Evolutionary conservation across 2,329 filamentous ascomycete genomes (phyloP).

Genomic region (Sarocladiaceae sp.): DNA sequence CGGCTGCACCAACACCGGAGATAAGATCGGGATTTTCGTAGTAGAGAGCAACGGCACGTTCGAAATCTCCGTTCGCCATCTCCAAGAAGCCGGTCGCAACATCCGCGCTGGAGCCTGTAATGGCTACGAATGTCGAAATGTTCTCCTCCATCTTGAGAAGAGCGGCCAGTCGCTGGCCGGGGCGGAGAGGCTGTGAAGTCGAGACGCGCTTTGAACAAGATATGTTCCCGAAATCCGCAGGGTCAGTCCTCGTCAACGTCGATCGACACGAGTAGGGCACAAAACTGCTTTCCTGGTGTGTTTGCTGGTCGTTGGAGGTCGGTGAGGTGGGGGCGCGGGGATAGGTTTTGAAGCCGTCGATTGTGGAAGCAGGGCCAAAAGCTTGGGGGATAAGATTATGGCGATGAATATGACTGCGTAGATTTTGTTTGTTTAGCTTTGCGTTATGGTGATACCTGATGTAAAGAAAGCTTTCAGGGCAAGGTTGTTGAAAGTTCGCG

Average conservation of each 20-base stretch:
- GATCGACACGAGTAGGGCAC: no score
- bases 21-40: conserved; percentile 79
- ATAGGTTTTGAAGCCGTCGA: no score
- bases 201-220: background rate
- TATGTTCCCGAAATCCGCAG: background rate
- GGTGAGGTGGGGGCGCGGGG: no score
- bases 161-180: background rate
- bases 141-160: conserved; percentile 61
- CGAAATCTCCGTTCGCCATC: conserved; percentile 77
- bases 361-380: no score
- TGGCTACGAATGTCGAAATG: conserved; percentile 72
- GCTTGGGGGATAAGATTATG: background rate
- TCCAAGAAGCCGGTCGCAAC: conserved; percentile 80
- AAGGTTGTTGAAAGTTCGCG: background rate
- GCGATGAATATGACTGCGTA: background rate
- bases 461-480: background rate
- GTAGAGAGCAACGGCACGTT: conserved; percentile 84
- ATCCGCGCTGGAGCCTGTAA: conserved; percentile 71
- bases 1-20: conserved; percentile 27
- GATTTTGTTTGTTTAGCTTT: background rate
- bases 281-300: no score
- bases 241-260: no score
- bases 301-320: no score
- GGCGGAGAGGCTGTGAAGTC: background rate
- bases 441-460: no score